Evolutionary conservation across 2,329 filamentous ascomycete genomes (phyloP).

Genomic region (Didymella sp.): DNA sequence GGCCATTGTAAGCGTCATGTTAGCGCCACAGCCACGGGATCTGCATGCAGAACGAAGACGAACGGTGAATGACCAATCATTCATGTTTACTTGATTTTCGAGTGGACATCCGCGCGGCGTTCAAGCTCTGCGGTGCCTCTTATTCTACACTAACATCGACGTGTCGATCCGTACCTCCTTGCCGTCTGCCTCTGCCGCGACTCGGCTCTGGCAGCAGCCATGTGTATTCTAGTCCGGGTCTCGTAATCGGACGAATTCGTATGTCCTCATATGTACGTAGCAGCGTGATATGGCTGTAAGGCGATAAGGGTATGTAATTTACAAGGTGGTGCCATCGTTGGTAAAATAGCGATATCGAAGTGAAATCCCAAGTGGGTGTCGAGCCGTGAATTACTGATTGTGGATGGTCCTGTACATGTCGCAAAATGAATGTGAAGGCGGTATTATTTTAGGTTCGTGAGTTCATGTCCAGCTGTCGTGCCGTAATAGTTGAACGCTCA

Average conservation of each 20-base stretch:
- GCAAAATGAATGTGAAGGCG: conserved; percentile 2
- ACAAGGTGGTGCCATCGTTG: conserved; percentile 6
- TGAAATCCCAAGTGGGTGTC: neutral
- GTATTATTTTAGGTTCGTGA: conserved; percentile 5
- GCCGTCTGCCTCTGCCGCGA: conserved; percentile 5
- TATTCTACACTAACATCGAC: conserved; percentile 3
- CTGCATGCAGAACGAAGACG: neutral
- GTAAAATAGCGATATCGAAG: conserved; percentile 11
- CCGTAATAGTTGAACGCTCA: conserved; percentile 3
- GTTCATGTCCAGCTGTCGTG: conserved; percentile 7
- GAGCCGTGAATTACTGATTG: conserved; percentile 6
- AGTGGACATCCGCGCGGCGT: conserved; percentile 3
- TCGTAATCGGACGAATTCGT: conserved; percentile 4
- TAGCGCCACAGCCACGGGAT: neutral
- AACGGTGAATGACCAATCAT: conserved; percentile 2
- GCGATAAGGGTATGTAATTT: conserved; percentile 10
- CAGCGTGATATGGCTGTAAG: conserved; percentile 10
- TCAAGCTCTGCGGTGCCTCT: neutral
- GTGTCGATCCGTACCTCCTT: neutral
- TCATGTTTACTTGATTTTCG: neutral
- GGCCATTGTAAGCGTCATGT: conserved; percentile 5
- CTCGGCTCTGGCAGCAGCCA: conserved; percentile 9
- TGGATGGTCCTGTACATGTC: conserved; percentile 5
- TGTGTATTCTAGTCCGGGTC: conserved; percentile 15
- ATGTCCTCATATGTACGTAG: conserved; percentile 21